Percentiles rank a stretch among this genome's conserved stretches.
Evolutionary conservation across 1,139 yeast genomes (phyloP).

Genomic region (Candida glucosophila): DNA sequence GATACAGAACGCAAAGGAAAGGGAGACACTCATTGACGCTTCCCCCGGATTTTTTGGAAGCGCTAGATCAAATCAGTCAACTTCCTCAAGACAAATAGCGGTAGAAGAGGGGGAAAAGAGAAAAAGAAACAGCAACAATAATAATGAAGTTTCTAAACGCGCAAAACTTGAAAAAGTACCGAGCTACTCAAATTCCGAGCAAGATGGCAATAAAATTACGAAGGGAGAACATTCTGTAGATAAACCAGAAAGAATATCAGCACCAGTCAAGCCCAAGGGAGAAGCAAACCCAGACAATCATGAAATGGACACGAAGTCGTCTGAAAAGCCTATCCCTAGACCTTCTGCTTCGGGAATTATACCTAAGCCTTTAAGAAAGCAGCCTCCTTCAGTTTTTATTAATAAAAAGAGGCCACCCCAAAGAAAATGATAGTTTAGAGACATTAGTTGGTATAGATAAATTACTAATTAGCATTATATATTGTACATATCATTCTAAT

Average conservation of each 20-base stretch:
- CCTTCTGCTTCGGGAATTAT: slow-evolving; percentile 12
- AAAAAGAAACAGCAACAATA: neutral
- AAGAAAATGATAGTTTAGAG: neutral
- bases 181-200: neutral
- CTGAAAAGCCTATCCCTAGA: slow-evolving; percentile 2
- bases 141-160: neutral
- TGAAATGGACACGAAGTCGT: no score
- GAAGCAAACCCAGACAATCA: neutral
- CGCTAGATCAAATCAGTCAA: neutral
- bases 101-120: neutral
- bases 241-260: neutral
- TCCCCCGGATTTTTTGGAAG: slow-evolving; percentile 28
- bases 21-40: slow-evolving; percentile 30
- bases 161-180: neutral
- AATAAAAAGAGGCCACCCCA: slow-evolving; percentile 3
- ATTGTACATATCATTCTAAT: no score
- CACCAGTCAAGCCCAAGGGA: neutral
- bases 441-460: no score
- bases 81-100: neutral
- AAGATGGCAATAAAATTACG: neutral
- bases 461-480: no score
- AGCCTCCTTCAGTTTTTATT: slow-evolving; percentile 11
- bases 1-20: slow-evolving; percentile 49
- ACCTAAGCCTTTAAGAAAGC: slow-evolving; percentile 8
- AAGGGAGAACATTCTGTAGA: neutral